Percentiles rank a stretch among this genome's conserved stretches.
These are phyloP conservation scores for Macrotyloma uniflorum DNA, from an alignment of 306 rosid genomes.

Conservation along the genomic window DNA sequence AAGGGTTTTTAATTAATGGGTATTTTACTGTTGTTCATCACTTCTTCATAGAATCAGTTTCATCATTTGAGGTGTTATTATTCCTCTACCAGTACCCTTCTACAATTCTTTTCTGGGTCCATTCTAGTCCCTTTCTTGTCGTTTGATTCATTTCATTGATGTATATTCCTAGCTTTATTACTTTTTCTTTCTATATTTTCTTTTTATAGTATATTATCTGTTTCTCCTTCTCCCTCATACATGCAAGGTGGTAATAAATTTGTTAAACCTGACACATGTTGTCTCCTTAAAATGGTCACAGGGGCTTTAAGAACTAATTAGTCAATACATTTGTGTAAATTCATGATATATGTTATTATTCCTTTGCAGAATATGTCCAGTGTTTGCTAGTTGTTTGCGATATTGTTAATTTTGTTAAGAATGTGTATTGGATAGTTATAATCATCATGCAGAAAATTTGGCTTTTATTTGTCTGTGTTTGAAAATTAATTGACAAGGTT, in stretches of 20 bases:
- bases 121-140: background rate
- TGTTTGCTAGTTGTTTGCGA: conserved; percentile 19
- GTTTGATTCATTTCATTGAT: conserved; percentile 24
- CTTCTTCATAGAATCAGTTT: conserved; percentile 24
- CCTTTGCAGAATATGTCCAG: background rate
- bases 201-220: background rate
- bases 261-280: conserved; percentile 30
- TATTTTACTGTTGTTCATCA: conserved; percentile 14
- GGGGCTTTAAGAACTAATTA: conserved; percentile 43
- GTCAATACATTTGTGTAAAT: background rate
- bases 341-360: background rate
- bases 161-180: background rate
- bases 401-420: background rate
- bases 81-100: background rate
- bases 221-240: background rate
- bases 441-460: conserved; percentile 16
- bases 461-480: conserved; percentile 6
- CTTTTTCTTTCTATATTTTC: background rate
- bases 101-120: conserved; percentile 33
- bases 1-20: conserved; percentile 6
- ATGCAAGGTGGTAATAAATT: conserved; percentile 5
- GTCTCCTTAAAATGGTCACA: conserved; percentile 41
- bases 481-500: conserved; percentile 14
- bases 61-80: background rate
- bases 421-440: background rate